A percentile compares a stretch with the other conserved stretches of the same genome.
Conservation (phyloP, 1,284 basidiomycete species). For the Clitocybe nebularis region DNA sequence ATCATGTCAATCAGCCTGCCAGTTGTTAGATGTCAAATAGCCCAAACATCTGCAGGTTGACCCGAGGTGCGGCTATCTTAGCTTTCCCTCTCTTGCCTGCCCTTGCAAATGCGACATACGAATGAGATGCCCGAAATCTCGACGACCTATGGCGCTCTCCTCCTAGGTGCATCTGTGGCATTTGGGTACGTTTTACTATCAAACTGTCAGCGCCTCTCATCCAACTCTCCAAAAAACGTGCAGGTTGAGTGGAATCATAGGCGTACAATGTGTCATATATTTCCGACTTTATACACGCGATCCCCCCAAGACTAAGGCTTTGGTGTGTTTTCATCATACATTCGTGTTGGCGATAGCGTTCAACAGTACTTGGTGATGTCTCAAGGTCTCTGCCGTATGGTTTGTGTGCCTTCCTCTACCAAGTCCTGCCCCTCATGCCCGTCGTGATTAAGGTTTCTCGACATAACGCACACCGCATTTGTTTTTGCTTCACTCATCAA, state of each 20-base stretch:
- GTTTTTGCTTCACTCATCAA: constrained; percentile 31
- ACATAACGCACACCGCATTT: constrained; percentile 34
- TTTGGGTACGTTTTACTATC: constrained; percentile 16
- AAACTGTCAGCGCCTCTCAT: neutral
- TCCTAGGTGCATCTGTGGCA: constrained; percentile 24
- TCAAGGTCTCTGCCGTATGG: constrained; percentile 28
- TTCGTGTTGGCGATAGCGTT: neutral
- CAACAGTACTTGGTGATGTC: neutral
- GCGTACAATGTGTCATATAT: constrained; percentile 23
- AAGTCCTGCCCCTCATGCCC: neutral
- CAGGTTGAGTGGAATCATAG: constrained; percentile 25
- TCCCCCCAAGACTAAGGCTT: constrained; percentile 11
- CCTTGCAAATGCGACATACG: too few species aligned
- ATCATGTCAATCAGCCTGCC: too few species aligned
- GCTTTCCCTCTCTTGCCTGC: too few species aligned
- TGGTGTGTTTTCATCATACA: constrained; percentile 22
- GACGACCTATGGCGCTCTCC: constrained; percentile 23
- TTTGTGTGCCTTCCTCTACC: constrained; percentile 8
- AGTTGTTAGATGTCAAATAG: too few species aligned
- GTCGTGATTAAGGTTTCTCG: constrained; percentile 28
- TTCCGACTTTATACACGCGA: constrained; percentile 26
- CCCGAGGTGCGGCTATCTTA: too few species aligned
- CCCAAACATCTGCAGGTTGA: too few species aligned
- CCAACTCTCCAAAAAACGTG: neutral
- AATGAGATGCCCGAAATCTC: constrained; percentile 8